A percentile compares a stretch with the other conserved stretches of the same genome.
phyloP scores from a whole-genome alignment of 2,329 filamentous ascomycete species.

The Colletotrichum chlorophyti region DNA sequence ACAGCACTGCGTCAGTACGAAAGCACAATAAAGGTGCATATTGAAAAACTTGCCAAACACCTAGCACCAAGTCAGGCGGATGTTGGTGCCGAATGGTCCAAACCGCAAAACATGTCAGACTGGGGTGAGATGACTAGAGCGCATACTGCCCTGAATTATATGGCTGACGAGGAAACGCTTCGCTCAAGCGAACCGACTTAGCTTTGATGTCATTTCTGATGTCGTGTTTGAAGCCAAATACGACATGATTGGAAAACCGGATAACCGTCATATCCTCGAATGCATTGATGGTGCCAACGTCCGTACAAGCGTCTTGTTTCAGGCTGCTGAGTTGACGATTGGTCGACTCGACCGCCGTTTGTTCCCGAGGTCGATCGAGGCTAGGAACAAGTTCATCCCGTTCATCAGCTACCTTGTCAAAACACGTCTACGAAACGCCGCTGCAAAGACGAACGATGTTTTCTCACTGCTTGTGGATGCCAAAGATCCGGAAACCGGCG shows the following conservation, averaged over 20 bases:
- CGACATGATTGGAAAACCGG: slow-evolving; percentile 20
- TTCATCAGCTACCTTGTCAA: too few species aligned
- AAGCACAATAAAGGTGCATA: too few species aligned
- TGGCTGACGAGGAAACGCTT: not conserved
- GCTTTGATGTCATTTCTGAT: slow-evolving; percentile 28
- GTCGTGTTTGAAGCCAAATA: slow-evolving; percentile 30
- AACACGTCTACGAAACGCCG: too few species aligned
- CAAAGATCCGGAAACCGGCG: slow-evolving; percentile 51
- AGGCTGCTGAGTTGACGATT: slow-evolving; percentile 5
- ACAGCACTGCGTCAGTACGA: too few species aligned
- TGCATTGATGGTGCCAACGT: slow-evolving; percentile 30
- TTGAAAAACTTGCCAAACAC: too few species aligned
- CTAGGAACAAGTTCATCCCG: not conserved
- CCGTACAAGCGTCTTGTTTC: slow-evolving; percentile 24
- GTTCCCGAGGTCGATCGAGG: slow-evolving; percentile 26
- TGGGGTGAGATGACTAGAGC: too few species aligned
- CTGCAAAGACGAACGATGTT: slow-evolving; percentile 46
- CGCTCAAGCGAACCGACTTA: not conserved
- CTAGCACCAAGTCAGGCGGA: too few species aligned
- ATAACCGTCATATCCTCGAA: slow-evolving; percentile 23
- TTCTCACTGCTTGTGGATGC: slow-evolving; percentile 53
- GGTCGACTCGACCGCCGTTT: slow-evolving; percentile 9
- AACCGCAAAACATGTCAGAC: too few species aligned
- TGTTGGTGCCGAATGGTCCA: too few species aligned
- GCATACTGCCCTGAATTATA: too few species aligned